A percentile compares a stretch with the other conserved stretches of the same genome.
Evolutionary conservation across 495 filamentous ascomycete species (phyloP).

Genomic region (Gamarada debralockiae): DNA sequence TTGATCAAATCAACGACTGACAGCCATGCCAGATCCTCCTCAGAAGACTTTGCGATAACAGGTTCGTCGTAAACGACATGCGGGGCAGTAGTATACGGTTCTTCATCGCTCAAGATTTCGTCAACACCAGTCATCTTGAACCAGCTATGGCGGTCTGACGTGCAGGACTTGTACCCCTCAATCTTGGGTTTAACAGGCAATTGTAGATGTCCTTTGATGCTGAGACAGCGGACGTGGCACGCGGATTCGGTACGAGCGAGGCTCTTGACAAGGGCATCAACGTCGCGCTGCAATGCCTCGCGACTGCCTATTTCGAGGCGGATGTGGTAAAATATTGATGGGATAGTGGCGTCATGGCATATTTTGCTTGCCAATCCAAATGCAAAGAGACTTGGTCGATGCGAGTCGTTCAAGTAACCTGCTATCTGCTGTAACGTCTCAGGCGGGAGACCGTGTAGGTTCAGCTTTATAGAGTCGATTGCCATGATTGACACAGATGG

Average conservation of each 20-base stretch:
- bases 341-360: slow-evolving; percentile 1
- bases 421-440: slow-evolving; percentile 6
- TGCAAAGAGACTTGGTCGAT: slow-evolving; percentile 2
- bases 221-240: not conserved
- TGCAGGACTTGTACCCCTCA: not conserved
- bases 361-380: slow-evolving; percentile 5
- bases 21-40: slow-evolving; percentile 1
- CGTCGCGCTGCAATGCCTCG: not conserved
- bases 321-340: not conserved
- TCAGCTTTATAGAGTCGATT: slow-evolving; percentile 8
- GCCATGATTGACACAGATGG: slow-evolving; percentile 11
- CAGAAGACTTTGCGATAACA: not conserved
- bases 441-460: slow-evolving; percentile 2
- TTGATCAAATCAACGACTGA: not conserved
- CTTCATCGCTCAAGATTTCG: slow-evolving; percentile 1
- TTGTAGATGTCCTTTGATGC: not conserved
- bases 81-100: not conserved
- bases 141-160: not conserved
- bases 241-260: not conserved
- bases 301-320: not conserved
- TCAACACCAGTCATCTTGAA: not conserved
- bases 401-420: not conserved
- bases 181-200: not conserved
- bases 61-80: not conserved
- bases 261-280: slow-evolving; percentile 2